Base-by-base conservation (phyloP, 2,329 filamentous ascomycete species). In the Fusarium continuum region DNA sequence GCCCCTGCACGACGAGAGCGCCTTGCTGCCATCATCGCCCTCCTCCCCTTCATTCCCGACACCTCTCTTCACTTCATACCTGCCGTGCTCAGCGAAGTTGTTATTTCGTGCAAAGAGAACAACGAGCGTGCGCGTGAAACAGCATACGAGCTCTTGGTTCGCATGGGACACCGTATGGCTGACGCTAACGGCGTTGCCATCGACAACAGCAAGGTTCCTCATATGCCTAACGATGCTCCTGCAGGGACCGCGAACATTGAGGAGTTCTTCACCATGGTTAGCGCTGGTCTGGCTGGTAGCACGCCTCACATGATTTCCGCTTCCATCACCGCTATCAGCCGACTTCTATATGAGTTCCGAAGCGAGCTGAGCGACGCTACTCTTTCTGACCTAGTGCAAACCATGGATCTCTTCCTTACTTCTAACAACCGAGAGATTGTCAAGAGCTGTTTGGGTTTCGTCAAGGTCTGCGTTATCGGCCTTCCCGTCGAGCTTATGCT, bases 241-340 rank as follows among this genome's bases (percentile, higher is more conserved):
- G 82, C 88, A 26, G 93, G 90, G 5, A 82, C 86, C 4, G 94
- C 95, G 17, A 93, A 85, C 35, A 85, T 99, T 31, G 94, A 98
- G 72, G 95, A 98, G 76, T 98, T 93, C 78, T 92, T 98, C 80
- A 97, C 94, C 51, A 99, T 99, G 95, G 91, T 98, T 25, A 96
- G 92, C 67, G 95, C 95, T 43, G 95, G 95, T 78, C 85, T 99
- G 48, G 95, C 94, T 3, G 94, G 93, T 53, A 91, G 89, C 70
- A 94, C 93, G 10, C 93, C 95, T 26, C 94, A 98, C 79, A 97
- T 98, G 93, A 93, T 98, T 62, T 96, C 92, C 7, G 95, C 95
- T 1, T 93, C 92, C n/a, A 93, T 99, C 74, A 98, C 93, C 1
- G 94, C 95, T 13, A 85, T 99, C 31, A 95, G 93, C 13, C 88